Percentiles rank a stretch among this genome's conserved stretches.
Conservation (phyloP, 495 filamentous ascomycete species). For the Aspergillus carlsbadensis region DNA sequence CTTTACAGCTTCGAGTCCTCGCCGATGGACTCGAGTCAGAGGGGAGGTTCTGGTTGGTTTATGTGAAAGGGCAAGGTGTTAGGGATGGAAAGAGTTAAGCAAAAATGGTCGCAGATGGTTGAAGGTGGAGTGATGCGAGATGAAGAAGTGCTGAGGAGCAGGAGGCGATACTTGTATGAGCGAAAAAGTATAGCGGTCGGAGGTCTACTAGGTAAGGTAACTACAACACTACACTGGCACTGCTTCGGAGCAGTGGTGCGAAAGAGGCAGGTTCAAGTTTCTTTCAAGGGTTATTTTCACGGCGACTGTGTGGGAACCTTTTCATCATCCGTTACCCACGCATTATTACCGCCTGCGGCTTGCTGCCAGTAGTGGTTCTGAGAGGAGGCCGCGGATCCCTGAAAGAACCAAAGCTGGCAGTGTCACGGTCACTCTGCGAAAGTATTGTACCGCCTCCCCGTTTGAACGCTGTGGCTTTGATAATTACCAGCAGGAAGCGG, state of each 20-base stretch:
- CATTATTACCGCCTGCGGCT: slow-evolving; percentile 11
- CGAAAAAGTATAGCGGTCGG: not conserved
- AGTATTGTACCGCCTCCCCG: slow-evolving; percentile 10
- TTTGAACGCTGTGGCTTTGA: slow-evolving; percentile 2
- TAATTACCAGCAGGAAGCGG: not conserved
- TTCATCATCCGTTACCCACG: slow-evolving; percentile 9
- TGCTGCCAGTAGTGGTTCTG: slow-evolving; percentile 11
- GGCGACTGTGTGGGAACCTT: slow-evolving; percentile 6
- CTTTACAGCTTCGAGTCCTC: not conserved
- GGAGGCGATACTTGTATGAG: slow-evolving; percentile 25
- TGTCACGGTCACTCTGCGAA: not conserved
- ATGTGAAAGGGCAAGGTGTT: slow-evolving; percentile 6
- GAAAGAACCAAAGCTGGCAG: no score
- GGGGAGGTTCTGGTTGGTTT: not conserved
- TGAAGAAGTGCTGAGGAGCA: slow-evolving; percentile 13
- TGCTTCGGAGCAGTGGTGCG: not conserved
- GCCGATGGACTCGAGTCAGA: not conserved
- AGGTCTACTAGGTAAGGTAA: slow-evolving; percentile 5
- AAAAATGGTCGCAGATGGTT: slow-evolving; percentile 6
- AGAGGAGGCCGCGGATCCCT: slow-evolving; percentile 3
- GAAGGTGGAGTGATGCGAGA: slow-evolving; percentile 3
- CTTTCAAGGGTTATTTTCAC: not conserved
- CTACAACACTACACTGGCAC: slow-evolving; percentile 4
- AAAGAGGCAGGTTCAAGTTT: not conserved
- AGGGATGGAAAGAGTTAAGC: not conserved